Percentiles rank a stretch among this genome's conserved stretches.
phyloP scores from a whole-genome alignment of 192 early-diverging fungal species.

The Backusella parvicylindrica region DNA sequence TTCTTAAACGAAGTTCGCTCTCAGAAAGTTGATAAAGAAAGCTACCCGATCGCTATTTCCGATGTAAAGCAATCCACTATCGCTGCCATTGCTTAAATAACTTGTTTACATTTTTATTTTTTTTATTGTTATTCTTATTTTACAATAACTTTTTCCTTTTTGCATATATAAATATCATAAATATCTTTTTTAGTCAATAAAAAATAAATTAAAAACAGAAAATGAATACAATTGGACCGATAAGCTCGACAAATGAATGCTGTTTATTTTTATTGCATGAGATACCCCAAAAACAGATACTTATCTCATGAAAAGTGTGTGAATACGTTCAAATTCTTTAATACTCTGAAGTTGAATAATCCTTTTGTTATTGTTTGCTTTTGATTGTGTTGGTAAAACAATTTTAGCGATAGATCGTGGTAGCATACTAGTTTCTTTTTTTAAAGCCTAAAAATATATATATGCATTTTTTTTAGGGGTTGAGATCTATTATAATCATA shows the following conservation, averaged over 20 bases:
- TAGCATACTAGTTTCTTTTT: not conserved
- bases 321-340: constrained; percentile 29
- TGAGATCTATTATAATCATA: not conserved
- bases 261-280: constrained; percentile 2
- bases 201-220: not conserved
- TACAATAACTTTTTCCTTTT: not conserved
- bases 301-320: constrained; percentile 25
- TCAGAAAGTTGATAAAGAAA: constrained; percentile 34
- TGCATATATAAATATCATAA: not conserved
- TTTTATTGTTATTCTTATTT: not conserved
- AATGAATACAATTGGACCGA: not conserved
- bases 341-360: constrained; percentile 19
- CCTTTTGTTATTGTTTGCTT: not conserved
- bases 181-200: not conserved
- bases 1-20: constrained; percentile 71
- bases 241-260: not conserved
- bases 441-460: not conserved
- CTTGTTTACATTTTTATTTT: not conserved
- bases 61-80: constrained; percentile 10
- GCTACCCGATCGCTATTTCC: not conserved
- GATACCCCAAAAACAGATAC: not conserved
- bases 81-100: constrained; percentile 9
- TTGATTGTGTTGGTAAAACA: constrained; percentile 10
- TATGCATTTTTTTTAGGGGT: not conserved
- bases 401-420: constrained; percentile 20